Evolutionary conservation across 345 rosid species (phyloP).

Genomic region (Atalantia buxifolia): DNA sequence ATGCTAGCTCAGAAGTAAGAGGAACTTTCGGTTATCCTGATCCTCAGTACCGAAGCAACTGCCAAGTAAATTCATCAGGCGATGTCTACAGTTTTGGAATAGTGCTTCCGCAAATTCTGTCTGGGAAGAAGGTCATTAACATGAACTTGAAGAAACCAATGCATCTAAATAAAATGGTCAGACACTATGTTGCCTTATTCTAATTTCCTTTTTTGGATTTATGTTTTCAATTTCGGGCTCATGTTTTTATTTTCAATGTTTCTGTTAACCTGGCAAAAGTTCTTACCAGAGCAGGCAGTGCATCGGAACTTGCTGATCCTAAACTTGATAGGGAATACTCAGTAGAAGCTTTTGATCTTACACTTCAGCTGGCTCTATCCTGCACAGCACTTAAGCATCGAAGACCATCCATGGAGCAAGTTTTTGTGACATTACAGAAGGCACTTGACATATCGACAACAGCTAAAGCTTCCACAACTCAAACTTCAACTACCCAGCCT

Average conservation of each 20-base stretch:
- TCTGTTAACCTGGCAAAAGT: conserved; percentile 38
- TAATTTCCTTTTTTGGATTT: neutral
- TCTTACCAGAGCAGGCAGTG: conserved; percentile 32
- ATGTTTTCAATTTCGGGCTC: neutral
- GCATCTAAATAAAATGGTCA: conserved; percentile 42
- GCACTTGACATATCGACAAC: conserved; percentile 37
- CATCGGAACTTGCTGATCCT: conserved; percentile 37
- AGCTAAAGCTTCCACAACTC: conserved; percentile 21
- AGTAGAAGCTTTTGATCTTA: conserved; percentile 42
- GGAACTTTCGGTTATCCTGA: conserved; percentile 52
- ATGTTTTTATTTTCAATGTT: neutral
- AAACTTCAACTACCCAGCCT: conserved; percentile 5
- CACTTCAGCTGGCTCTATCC: conserved; percentile 41
- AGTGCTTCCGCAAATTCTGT: conserved; percentile 47
- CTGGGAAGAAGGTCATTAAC: conserved; percentile 45
- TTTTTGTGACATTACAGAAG: conserved; percentile 31
- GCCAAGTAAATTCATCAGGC: conserved; percentile 35
- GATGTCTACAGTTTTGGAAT: conserved; percentile 54
- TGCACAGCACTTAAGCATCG: conserved; percentile 38
- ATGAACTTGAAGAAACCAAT: conserved; percentile 38
- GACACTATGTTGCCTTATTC: neutral
- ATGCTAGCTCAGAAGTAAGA: conserved; percentile 50
- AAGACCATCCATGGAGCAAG: conserved; percentile 45
- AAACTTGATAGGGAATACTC: conserved; percentile 42
- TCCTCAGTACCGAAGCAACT: conserved; percentile 35